Base-by-base conservation (phyloP, 2,329 filamentous ascomycete genomes). In the Fusarium papillatum region DNA sequence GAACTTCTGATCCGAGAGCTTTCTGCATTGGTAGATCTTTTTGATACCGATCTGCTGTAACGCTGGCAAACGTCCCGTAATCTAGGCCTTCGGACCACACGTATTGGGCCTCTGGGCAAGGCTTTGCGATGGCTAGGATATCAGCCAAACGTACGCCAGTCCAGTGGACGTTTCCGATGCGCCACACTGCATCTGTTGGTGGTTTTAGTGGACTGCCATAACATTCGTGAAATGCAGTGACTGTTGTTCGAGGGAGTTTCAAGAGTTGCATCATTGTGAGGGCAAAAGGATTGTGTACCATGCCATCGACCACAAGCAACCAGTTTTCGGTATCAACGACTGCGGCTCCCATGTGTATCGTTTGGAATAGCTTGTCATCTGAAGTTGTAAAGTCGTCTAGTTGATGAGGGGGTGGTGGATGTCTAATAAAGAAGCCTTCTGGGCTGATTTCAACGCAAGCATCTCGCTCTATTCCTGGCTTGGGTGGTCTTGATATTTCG, bases 401-500 rank as follows among this genome's bases (percentile, higher is more conserved):
- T 10, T 19, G 19, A 17, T 68, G 22, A 7, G 69, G 69, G 16
- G 39, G 26, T 7, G 70, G 69, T 2, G 70, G 70, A 29, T 64
- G 69, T 24, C 70, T 36, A 22, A 68, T 19, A 1, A 53, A 64
- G 22, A 69, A 68, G 3, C 69, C 70, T 17, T 48, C 16, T 0
- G 70, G 70, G 11, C 61, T 2, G 5, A 72, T 68, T 13, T 60
- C 17, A 24, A 48, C 4, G 34, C 70, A 72, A 2, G 70, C 69
- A 1, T 64, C 19, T 17, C 66, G 48, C 31, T 74, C 70, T 8
- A 7, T 17, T 41, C 16, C 31, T 2, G 7, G 14, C 2, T 17
- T 10, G 34, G 43, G 46, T n/a, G 14, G 64, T 4, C 64, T 59
- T 19, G 76, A 67, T 3, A 80, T 77, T 63, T 73, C 77, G 3